Base-by-base conservation (phyloP, 2,329 filamentous ascomycete genomes). In the Trichoderma harzianum region DNA sequence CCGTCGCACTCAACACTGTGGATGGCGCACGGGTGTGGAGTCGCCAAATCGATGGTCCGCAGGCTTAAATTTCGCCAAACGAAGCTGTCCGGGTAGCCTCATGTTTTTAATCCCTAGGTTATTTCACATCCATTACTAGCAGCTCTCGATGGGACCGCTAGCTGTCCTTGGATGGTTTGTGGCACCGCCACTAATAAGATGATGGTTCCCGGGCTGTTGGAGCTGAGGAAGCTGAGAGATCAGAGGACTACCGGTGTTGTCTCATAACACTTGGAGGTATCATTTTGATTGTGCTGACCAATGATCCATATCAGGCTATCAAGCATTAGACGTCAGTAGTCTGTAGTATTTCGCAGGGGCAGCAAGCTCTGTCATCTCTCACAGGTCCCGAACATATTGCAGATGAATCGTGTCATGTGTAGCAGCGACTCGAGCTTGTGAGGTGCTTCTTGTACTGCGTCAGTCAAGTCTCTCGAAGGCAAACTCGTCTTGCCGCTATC, bases 1-100 rank as follows among this genome's bases (percentile, higher is more conserved):
- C 53, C 34, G 36, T 63, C 34, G 60, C 36, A 47, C 24, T 26
- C 36, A 26, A 63, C 34, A 43, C 60, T 67, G 32, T 58, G 24
- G 26, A 67, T 30, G 64, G 64, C 64, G 51, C 53, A 30, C 51
- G 7, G 47, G 64, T 67, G 64, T 67, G 64, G 64, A 67, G 64
- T 36, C 51, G 24, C 64, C 61, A 28, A 64, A n/a, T 8, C 39
- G 55, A 34, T 69, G 21, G 55, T 61, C 24, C 24, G 26, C 24
- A 61, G 34, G 26, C 26, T 69, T 69, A 69, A 47, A 58, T 58
- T 30, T 67, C 32, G 51, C 36, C 36, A 69, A 60, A 34, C 39
- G 30, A 34, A 34, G 26, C 30, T 58, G 55, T 58, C 26, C 53
- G n/a, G 65, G 30, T 39, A n/a, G 21, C 32, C 12, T 39, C 64